A percentile compares a stretch with the other conserved stretches of the same genome.
Conservation (phyloP, 495 filamentous ascomycete genomes). For the Durotheca rogersii region DNA sequence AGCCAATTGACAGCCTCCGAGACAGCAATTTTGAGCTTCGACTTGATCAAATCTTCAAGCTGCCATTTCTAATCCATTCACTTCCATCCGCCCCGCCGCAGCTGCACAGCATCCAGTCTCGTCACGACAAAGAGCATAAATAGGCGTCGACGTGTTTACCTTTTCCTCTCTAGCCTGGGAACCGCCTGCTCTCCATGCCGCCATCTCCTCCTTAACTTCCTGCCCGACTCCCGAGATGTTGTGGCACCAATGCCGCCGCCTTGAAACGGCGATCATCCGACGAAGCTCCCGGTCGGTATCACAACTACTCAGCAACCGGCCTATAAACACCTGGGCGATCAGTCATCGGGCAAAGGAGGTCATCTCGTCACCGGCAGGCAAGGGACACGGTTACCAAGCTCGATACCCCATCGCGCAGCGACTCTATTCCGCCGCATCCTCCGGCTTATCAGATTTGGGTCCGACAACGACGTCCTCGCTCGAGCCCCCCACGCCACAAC, state of each 20-base stretch:
- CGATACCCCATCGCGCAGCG: constrained; percentile 1
- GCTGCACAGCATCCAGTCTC: constrained; percentile 1
- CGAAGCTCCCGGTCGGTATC: constrained; percentile 18
- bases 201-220: too few species aligned
- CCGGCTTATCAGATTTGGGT: constrained; percentile 3
- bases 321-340: neutral
- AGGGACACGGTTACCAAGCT: too few species aligned
- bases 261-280: constrained; percentile 12
- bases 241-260: constrained; percentile 24
- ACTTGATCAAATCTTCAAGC: too few species aligned
- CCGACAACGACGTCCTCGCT: constrained; percentile 5
- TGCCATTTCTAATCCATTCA: neutral
- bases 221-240: constrained; percentile 9
- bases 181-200: too few species aligned
- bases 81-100: too few species aligned
- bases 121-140: too few species aligned
- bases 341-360: constrained; percentile 7
- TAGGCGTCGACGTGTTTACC: too few species aligned
- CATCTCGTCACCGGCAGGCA: too few species aligned
- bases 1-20: constrained; percentile 16
- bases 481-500: constrained; percentile 1
- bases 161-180: too few species aligned
- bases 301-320: constrained; percentile 5
- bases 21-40: too few species aligned
- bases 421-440: constrained; percentile 17